Conservation (phyloP, 2,329 filamentous ascomycete species). For the Chaetomiaceae sp. region DNA sequence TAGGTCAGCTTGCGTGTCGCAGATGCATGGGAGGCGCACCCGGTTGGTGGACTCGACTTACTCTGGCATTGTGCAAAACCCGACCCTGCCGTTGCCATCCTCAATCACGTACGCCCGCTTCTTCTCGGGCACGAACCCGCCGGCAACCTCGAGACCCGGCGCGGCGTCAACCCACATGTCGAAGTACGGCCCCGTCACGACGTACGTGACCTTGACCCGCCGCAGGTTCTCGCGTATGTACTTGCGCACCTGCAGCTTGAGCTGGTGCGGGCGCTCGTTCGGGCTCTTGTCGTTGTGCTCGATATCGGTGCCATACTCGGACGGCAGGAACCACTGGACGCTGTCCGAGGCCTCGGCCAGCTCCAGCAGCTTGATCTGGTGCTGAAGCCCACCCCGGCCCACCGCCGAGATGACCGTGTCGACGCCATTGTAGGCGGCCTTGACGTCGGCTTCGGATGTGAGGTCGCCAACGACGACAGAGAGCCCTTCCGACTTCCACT, state of each 20-base stretch:
- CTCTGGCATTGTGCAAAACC: constrained; percentile 69
- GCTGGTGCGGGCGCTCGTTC: constrained; percentile 62
- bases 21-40: background rate
- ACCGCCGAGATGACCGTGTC: constrained; percentile 64
- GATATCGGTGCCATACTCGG: constrained; percentile 63
- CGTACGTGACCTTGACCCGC: constrained; percentile 57
- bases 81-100: constrained; percentile 57
- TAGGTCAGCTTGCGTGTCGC: constrained; percentile 4
- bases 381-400: constrained; percentile 57
- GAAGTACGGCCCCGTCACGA: constrained; percentile 66
- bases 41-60: constrained; percentile 36
- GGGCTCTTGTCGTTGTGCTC: constrained; percentile 54
- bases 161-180: constrained; percentile 54
- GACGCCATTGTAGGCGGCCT: constrained; percentile 53
- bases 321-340: constrained; percentile 62
- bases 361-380: constrained; percentile 58
- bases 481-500: constrained; percentile 43
- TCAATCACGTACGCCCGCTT: constrained; percentile 59
- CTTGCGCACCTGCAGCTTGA: constrained; percentile 64
- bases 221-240: constrained; percentile 51
- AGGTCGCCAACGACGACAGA: constrained; percentile 54
- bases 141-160: constrained; percentile 39
- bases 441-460: constrained; percentile 46
- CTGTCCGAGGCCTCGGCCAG: constrained; percentile 50
- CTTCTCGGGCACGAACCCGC: constrained; percentile 54